These are phyloP conservation scores for Arthrobotrys musiformis DNA, from an alignment of 2,329 filamentous ascomycete genomes.

Conservation along the genomic window DNA sequence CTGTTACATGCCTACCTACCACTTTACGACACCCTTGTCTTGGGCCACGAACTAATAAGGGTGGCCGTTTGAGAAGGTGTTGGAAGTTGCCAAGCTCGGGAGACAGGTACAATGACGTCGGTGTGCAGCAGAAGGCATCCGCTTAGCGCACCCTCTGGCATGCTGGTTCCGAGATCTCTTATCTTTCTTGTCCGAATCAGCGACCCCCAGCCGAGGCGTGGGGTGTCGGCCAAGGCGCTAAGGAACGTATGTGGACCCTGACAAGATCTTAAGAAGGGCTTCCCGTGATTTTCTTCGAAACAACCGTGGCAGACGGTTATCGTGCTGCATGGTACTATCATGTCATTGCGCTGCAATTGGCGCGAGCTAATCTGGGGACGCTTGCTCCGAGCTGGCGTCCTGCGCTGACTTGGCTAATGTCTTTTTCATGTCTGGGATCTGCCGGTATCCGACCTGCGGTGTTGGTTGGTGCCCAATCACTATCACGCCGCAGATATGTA, in stretches of 20 bases:
- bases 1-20: background rate
- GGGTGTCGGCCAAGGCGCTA: conserved; percentile 19
- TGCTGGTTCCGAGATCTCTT: conserved; percentile 30
- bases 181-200: conserved; percentile 19
- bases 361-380: background rate
- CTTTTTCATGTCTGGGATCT: background rate
- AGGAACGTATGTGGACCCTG: conserved; percentile 20
- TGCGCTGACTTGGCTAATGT: conserved; percentile 4
- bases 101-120: conserved; percentile 33
- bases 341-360: conserved; percentile 12
- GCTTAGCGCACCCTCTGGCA: conserved; percentile 15
- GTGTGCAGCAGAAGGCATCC: conserved; percentile 7
- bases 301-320: conserved; percentile 27
- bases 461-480: background rate
- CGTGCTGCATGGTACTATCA: conserved; percentile 24
- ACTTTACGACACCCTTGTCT: background rate
- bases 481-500: conserved; percentile 18
- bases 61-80: conserved; percentile 8
- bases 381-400: background rate
- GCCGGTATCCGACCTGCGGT: conserved; percentile 6
- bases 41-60: background rate
- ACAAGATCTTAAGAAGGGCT: background rate
- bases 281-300: conserved; percentile 14
- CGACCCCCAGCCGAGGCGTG: conserved; percentile 25
- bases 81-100: conserved; percentile 16